Conservation (phyloP, 2,329 filamentous ascomycete species). For the Fonsecaea erecta region DNA sequence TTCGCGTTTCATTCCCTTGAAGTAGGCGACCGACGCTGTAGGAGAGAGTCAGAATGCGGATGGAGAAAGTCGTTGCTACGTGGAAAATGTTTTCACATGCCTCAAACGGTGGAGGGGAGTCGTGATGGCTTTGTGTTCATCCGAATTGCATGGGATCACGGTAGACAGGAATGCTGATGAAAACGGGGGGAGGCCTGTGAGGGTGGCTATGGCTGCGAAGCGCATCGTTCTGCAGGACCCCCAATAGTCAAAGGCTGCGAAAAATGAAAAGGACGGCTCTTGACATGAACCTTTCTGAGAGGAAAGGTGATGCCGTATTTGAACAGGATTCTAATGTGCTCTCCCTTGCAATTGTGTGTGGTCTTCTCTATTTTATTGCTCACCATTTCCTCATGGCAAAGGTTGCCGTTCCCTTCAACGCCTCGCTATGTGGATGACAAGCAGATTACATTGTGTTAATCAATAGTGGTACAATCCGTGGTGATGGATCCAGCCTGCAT, state of each 20-base stretch:
- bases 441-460: neutral
- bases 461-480: neutral
- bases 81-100: neutral
- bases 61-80: neutral
- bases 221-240: neutral
- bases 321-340: neutral
- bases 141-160: neutral
- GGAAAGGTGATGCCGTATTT: neutral
- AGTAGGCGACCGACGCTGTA: conserved; percentile 63
- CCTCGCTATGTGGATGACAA: conserved; percentile 12
- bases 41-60: neutral
- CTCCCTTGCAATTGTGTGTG: neutral
- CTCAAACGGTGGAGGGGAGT: neutral
- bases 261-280: neutral
- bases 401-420: neutral
- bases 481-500: too few species aligned
- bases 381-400: neutral
- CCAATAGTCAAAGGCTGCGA: neutral
- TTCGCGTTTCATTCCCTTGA: conserved; percentile 99
- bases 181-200: neutral
- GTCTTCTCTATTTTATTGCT: neutral
- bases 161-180: neutral
- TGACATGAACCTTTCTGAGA: neutral
- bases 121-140: neutral
- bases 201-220: neutral